Base-by-base conservation (phyloP, 768 basidiomycete species). In the Omphalotus guepiniiformis region DNA sequence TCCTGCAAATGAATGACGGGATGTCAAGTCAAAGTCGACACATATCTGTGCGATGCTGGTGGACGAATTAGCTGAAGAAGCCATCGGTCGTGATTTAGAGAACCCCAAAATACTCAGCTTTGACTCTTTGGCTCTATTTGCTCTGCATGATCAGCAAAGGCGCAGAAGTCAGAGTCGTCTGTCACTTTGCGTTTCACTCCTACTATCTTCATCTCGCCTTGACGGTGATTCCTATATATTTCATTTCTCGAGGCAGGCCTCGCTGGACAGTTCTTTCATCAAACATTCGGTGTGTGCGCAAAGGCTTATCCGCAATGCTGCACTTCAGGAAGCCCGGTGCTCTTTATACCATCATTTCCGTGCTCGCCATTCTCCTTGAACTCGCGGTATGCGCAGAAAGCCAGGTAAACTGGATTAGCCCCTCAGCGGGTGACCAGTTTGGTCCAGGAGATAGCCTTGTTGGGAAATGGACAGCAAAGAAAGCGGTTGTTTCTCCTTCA, bases 361-460 rank as follows among this genome's bases (percentile, higher is more conserved):
- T 47, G 22, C 44, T 46, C 16, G 9, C 44, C 4, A 35, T 12
- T 18, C 3, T 8, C n/a, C n/a, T n/a, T n/a, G n/a, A 27, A 26
- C 35, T 37, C 19, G 25, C 4, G 37, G 29, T 15, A 29, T 38
- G 8, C 9, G 4, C 7, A 39, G 18, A 4, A 18, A 47, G 23
- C 46, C 46, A 47, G 30, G 37, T 47, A 3, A 18, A 39, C 27
- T 47, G 46, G 46, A 30, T 47, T 19, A 47, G 37, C 30, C 46
- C 46, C 29, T 47, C 46, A 8, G 46, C 38, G 13, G 46, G 46
- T 16, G 46, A 47, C 28, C 18, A 9, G 3, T 47, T 27, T 21
- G 15, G 38, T 3, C 15, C 46, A 39, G 38, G 46, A 4, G 46
- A 47, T 28, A 47, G 46, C 27, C 30, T 47, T 12, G 8, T 47